Percentiles rank a stretch among this genome's conserved stretches.
phyloP scores from a whole-genome alignment of 2,329 filamentous ascomycete genomes.

The Neonectria faginata region DNA sequence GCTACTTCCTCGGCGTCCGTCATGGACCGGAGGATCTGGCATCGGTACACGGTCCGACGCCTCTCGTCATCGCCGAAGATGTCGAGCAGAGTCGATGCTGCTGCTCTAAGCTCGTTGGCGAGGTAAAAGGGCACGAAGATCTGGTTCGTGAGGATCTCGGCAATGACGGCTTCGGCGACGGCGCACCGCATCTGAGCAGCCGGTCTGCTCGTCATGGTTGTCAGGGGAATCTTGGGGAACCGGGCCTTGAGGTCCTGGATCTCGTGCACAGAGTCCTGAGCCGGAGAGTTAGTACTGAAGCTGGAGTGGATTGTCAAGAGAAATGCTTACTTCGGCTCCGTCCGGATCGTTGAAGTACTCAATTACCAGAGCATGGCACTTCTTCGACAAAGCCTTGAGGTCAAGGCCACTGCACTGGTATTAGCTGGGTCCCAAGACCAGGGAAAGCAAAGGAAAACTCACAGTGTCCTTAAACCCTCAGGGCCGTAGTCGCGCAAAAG shows the following conservation, averaged over 20 bases:
- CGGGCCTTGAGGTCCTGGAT: conserved; percentile 39
- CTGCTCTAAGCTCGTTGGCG: conserved; percentile 24
- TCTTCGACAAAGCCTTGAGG: conserved; percentile 39
- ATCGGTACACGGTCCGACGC: conserved; percentile 44
- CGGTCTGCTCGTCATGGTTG: conserved; percentile 34
- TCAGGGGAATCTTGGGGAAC: conserved; percentile 44
- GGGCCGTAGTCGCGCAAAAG: conserved; percentile 36
- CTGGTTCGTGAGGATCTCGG: conserved; percentile 38
- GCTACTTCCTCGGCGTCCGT: conserved; percentile 36
- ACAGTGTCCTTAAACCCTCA: conserved; percentile 42
- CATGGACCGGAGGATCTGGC: conserved; percentile 44
- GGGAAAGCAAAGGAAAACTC: conserved; percentile 3
- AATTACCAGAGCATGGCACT: conserved; percentile 41
- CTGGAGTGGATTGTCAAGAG: not conserved
- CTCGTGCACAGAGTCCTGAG: conserved; percentile 38
- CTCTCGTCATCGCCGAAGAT: conserved; percentile 44
- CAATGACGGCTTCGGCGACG: conserved; percentile 45
- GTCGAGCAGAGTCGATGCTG: conserved; percentile 37
- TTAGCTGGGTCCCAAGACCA: conserved; percentile 16
- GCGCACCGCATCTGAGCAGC: conserved; percentile 47
- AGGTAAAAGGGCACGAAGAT: conserved; percentile 49
- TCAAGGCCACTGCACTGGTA: conserved; percentile 35
- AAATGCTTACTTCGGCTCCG: conserved; percentile 34
- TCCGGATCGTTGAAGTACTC: conserved; percentile 46
- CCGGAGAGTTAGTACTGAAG: not conserved